Conservation (phyloP, 192 early-diverging fungal species). For the Funneliformis geosporum region DNA sequence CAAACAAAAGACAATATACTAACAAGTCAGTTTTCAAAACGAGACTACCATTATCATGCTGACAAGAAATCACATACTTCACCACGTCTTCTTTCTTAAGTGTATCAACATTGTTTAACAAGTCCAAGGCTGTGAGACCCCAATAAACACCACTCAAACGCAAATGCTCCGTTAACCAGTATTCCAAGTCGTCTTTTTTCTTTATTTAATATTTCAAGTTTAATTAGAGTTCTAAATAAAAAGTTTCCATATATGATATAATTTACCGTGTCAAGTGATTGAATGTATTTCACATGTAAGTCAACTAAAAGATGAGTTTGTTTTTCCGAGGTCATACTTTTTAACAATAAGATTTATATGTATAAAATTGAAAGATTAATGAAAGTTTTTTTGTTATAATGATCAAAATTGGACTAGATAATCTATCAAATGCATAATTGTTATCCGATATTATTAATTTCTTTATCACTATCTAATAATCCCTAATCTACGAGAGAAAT, state of each 20-base stretch:
- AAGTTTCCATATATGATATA: neutral
- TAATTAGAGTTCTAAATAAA: neutral
- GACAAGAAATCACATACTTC: conserved; percentile 77
- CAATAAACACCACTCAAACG: conserved; percentile 93
- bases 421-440: too few species aligned
- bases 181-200: conserved; percentile 86
- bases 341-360: too few species aligned
- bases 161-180: conserved; percentile 91
- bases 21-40: too few species aligned
- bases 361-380: too few species aligned
- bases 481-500: too few species aligned
- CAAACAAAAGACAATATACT: neutral
- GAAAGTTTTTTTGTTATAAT: too few species aligned
- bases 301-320: conserved; percentile 50
- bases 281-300: conserved; percentile 72
- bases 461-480: too few species aligned
- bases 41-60: conserved; percentile 62
- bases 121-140: conserved; percentile 81
- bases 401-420: too few species aligned
- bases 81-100: conserved; percentile 75
- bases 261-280: conserved; percentile 61
- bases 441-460: too few species aligned
- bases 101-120: conserved; percentile 66
- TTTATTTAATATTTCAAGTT: conserved; percentile 25
- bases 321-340: neutral